Evolutionary conservation across 2,329 filamentous ascomycete species (phyloP).

Genomic region (Alternaria sp.): DNA sequence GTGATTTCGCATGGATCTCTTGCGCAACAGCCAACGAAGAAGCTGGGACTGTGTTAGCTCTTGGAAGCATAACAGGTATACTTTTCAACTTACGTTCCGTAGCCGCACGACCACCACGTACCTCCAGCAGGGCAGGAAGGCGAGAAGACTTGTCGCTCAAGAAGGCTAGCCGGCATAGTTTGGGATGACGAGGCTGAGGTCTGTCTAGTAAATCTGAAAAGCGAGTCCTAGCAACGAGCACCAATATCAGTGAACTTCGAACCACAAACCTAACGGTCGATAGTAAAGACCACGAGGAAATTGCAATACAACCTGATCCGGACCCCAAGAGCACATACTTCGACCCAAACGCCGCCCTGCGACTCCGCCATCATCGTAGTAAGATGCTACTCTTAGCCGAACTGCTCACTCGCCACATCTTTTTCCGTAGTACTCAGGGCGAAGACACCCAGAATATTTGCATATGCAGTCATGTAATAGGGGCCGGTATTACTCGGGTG

Average conservation of each 20-base stretch:
- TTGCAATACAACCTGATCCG: background rate
- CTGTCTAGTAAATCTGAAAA: background rate
- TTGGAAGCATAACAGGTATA: no score
- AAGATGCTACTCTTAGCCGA: background rate
- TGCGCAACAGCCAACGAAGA: constrained; percentile 49
- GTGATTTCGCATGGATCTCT: constrained; percentile 43
- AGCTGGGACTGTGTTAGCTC: constrained; percentile 6
- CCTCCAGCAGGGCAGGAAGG: constrained; percentile 45
- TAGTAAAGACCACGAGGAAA: background rate
- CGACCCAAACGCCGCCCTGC: background rate
- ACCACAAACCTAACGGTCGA: background rate
- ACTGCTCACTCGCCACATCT: background rate
- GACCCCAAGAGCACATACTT: background rate
- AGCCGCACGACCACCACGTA: constrained; percentile 45
- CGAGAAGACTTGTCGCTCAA: constrained; percentile 25
- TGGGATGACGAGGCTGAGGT: background rate
- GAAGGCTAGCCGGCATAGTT: constrained; percentile 5
- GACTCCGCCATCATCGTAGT: background rate
- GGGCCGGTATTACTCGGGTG: background rate
- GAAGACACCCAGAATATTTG: background rate
- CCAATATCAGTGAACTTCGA: background rate
- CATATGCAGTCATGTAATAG: background rate
- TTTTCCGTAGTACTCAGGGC: background rate
- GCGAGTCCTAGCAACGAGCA: background rate
- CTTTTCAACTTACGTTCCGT: constrained; percentile 14